Base-by-base conservation (phyloP, 2,329 filamentous ascomycete species). In the Pseudopithomyces maydicus region DNA sequence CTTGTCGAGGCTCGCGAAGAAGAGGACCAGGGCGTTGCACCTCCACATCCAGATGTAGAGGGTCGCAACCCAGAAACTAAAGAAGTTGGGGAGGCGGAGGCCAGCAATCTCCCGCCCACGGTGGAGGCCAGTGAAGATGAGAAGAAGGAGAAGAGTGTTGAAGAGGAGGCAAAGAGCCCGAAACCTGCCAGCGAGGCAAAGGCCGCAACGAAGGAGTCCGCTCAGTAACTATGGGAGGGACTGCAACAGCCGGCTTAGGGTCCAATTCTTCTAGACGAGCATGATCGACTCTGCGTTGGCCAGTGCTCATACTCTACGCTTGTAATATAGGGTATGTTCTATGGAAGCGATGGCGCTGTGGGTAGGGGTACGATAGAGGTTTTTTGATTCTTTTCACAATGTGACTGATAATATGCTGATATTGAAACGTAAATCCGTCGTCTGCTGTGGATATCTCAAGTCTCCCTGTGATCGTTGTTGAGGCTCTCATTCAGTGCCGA, bases 11-110 rank as follows among this genome's bases (percentile, higher is more conserved):
- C 70, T 12, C 69, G 70, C 38, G 72, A 66, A n/a, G 67, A 65
- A 2, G 71, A 72, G 43, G 67, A 66, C 32, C 57, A 63, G 19
- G 74, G 72, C 20, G 78, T 77, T 58, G 83, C 80, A 50, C 84
- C 81, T 44, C 80, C 80, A 58, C 84, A 85, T 67, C 84, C 83
- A 1, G 84, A 85, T 66, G 81, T 80, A 2, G 80, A 87, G 63
- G 85, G 84, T 32, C 59, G 81, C 53, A 84, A 87, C 60, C 85
- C 84, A 0, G 82, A 84, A 64, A 88, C 84, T 11, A 75, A 76
- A 22, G 76, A 76, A 15, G 77, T 78, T 17, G 65, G 71, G n/a
- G 64, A 70, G 52, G 68, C 68, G 2, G 74, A 75, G 57, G 76
- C 74, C 12, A 79, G 73, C 55, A 74, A 77, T 11, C 64, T 64